Percentiles rank a stretch among this genome's conserved stretches.
phyloP scores from a whole-genome alignment of 2,329 filamentous ascomycete species.

The Trichoderma koningii region DNA sequence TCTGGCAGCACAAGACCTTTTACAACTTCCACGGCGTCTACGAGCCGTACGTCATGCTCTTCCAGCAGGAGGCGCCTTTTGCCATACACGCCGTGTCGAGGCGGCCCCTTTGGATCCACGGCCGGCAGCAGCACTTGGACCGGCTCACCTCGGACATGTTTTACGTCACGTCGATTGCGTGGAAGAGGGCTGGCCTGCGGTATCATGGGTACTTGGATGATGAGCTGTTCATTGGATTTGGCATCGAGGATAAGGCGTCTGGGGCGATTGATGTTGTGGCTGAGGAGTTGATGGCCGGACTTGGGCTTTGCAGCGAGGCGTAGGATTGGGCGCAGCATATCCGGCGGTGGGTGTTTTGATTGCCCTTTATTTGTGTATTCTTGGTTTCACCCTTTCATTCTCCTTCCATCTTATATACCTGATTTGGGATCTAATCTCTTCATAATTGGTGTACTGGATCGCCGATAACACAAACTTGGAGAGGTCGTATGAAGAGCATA shows the following conservation, averaged over 20 bases:
- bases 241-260: slow-evolving; percentile 54
- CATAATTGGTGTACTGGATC: too few relatives aligned
- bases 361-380: not conserved
- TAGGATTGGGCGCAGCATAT: slow-evolving; percentile 5
- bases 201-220: slow-evolving; percentile 62
- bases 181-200: slow-evolving; percentile 49
- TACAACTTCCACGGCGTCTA: slow-evolving; percentile 53
- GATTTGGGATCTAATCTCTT: too few relatives aligned
- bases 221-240: slow-evolving; percentile 56
- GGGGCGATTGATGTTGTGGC: slow-evolving; percentile 56
- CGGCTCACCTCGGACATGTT: slow-evolving; percentile 54
- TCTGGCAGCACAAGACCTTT: slow-evolving; percentile 58
- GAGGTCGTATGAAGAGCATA: too few relatives aligned
- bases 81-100: slow-evolving; percentile 51
- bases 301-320: slow-evolving; percentile 32
- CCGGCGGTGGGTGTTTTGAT: not conserved
- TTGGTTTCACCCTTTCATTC: too few relatives aligned
- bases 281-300: slow-evolving; percentile 49
- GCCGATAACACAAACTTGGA: too few relatives aligned
- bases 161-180: slow-evolving; percentile 59
- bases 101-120: slow-evolving; percentile 58
- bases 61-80: slow-evolving; percentile 52
- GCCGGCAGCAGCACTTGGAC: slow-evolving; percentile 42
- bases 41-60: slow-evolving; percentile 58
- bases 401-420: not conserved